Evolutionary conservation across 176 grass and related monocot genomes (phyloP).

Genomic region (Hordeum marinum): DNA sequence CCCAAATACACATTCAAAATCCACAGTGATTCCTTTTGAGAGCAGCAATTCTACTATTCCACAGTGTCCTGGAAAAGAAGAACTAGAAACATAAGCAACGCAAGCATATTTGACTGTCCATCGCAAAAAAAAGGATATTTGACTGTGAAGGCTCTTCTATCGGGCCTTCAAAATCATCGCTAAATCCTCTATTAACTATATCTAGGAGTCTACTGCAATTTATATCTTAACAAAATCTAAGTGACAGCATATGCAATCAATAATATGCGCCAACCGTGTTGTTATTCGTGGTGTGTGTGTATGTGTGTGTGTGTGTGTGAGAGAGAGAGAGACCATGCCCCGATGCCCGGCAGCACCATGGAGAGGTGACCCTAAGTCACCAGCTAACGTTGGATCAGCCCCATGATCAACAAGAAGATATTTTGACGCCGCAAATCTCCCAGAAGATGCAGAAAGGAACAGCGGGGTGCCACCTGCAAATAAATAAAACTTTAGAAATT

Average conservation of each 20-base stretch:
- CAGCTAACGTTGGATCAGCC: neutral
- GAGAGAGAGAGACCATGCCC: neutral
- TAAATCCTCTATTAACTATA: neutral
- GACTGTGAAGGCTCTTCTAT: neutral
- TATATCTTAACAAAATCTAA: neutral
- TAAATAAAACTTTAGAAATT: neutral
- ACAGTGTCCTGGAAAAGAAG: neutral
- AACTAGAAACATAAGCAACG: neutral
- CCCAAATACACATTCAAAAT: neutral
- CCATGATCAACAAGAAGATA: neutral
- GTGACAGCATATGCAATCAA: neutral
- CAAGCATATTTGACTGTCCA: neutral
- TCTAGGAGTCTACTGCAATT: neutral
- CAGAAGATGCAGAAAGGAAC: neutral
- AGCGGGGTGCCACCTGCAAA: neutral
- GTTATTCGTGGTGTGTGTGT: neutral
- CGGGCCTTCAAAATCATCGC: neutral
- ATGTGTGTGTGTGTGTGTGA: neutral
- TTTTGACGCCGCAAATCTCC: neutral
- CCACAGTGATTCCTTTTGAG: neutral
- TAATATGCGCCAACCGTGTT: neutral
- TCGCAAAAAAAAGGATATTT: neutral
- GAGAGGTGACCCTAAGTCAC: neutral
- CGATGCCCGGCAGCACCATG: neutral
- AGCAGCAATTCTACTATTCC: conserved; percentile 21